Percentiles rank a stretch among this genome's conserved stretches.
These are phyloP conservation scores for Petunia hybrid DNA, from an alignment of 305 asterid genomes.

Conservation along the genomic window DNA sequence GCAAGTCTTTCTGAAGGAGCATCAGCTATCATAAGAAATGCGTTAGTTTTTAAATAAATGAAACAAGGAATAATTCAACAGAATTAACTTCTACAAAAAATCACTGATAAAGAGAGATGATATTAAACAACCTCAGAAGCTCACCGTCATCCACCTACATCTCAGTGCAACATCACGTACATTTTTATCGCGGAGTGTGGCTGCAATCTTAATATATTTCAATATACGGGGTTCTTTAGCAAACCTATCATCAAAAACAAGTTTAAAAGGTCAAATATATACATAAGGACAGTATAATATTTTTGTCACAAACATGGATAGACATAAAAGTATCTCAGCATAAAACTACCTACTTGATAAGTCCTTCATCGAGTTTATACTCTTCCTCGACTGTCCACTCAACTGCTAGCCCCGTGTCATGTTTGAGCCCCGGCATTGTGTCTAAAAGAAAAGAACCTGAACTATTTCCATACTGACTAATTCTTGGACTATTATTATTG, in stretches of 20 bases:
- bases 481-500: slow-evolving; percentile 15
- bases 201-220: slow-evolving; percentile 84
- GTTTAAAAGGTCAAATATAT: slow-evolving; percentile 26
- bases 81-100: slow-evolving; percentile 29
- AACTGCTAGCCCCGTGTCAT: slow-evolving; percentile 73
- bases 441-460: slow-evolving; percentile 58
- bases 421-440: slow-evolving; percentile 76
- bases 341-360: slow-evolving; percentile 70
- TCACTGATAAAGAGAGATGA: slow-evolving; percentile 22
- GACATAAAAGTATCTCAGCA: slow-evolving; percentile 22
- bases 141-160: slow-evolving; percentile 91
- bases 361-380: slow-evolving; percentile 82
- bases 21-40: background rate
- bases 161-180: slow-evolving; percentile 94
- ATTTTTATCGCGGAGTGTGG: slow-evolving; percentile 75
- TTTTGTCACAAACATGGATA: background rate
- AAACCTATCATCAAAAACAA: slow-evolving; percentile 52
- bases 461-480: slow-evolving; percentile 38
- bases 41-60: background rate
- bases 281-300: slow-evolving; percentile 26
- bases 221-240: slow-evolving; percentile 68
- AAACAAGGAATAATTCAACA: slow-evolving; percentile 31
- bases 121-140: slow-evolving; percentile 45
- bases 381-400: slow-evolving; percentile 88
- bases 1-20: slow-evolving; percentile 7